Conservation (phyloP, 2,329 filamentous ascomycete genomes). For the Chaetomiaceae sp. region DNA sequence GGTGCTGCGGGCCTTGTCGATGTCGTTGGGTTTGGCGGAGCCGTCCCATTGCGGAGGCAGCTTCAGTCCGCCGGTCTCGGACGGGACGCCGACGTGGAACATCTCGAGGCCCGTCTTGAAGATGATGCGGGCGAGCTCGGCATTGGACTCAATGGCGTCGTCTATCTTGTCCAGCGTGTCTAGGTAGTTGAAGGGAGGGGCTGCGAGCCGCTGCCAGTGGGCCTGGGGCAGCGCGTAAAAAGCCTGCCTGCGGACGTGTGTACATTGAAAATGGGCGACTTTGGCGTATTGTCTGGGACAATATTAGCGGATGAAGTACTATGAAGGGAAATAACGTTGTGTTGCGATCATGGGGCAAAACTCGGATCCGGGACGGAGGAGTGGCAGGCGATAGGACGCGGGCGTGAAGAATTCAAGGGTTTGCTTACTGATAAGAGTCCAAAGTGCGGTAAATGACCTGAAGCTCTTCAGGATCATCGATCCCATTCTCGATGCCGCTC, state of each 20-base stretch:
- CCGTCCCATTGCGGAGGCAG: conserved; percentile 64
- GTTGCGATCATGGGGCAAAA: not conserved
- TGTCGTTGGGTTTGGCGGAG: conserved; percentile 65
- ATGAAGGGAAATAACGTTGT: not conserved
- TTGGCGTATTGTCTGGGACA: conserved; percentile 71
- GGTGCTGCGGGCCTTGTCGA: conserved; percentile 90
- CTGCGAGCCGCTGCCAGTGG: conserved; percentile 79
- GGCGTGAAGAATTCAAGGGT: not conserved
- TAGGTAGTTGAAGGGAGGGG: conserved; percentile 76
- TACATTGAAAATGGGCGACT: conserved; percentile 82
- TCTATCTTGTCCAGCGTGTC: conserved; percentile 76
- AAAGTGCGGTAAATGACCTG: conserved; percentile 75
- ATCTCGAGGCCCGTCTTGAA: conserved; percentile 63
- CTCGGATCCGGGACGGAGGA: no score
- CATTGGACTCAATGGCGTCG: conserved; percentile 83
- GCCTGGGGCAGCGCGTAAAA: conserved; percentile 85
- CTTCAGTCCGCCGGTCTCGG: conserved; percentile 36
- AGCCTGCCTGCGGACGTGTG: conserved; percentile 81
- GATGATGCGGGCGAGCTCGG: conserved; percentile 75
- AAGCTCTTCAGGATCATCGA: conserved; percentile 74
- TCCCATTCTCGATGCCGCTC: conserved; percentile 59
- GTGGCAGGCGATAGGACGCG: no score
- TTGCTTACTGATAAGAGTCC: conserved; percentile 80
- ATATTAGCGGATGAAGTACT: conserved; percentile 7
- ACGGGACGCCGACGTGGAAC: conserved; percentile 46